These are phyloP conservation scores for Erythrobasidium yunnanense DNA, from an alignment of 768 basidiomycete species.

Conservation along the genomic window DNA sequence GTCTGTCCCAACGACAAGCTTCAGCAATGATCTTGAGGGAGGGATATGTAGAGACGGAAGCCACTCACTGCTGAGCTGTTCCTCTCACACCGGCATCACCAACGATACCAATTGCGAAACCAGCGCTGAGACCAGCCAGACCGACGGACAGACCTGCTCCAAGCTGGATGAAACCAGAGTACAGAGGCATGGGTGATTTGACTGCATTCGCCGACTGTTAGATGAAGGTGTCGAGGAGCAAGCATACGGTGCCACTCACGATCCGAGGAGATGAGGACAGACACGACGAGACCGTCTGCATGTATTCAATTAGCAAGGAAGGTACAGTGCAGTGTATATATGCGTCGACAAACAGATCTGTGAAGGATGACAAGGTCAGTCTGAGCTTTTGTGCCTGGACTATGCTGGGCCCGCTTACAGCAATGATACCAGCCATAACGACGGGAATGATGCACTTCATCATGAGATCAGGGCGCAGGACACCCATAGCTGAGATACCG, in stretches of 20 bases:
- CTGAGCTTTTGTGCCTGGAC: background rate
- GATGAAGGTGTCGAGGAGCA: background rate
- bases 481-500: slow-evolving; percentile 94
- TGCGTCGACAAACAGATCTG: slow-evolving; percentile 25
- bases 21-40: background rate
- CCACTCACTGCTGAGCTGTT: slow-evolving; percentile 88
- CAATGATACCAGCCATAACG: slow-evolving; percentile 99
- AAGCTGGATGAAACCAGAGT: slow-evolving; percentile 84
- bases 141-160: slow-evolving; percentile 88
- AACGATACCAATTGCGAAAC: slow-evolving; percentile 93
- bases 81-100: slow-evolving; percentile 98
- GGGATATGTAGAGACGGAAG: slow-evolving; percentile 49
- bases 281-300: slow-evolving; percentile 92
- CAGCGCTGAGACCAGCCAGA: slow-evolving; percentile 87
- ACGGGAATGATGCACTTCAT: slow-evolving; percentile 96
- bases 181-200: slow-evolving; percentile 57
- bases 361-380: background rate
- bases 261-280: slow-evolving; percentile 82
- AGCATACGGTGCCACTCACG: slow-evolving; percentile 62
- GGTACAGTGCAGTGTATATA: background rate
- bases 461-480: slow-evolving; percentile 86
- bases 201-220: background rate
- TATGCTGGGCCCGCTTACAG: slow-evolving; percentile 52
- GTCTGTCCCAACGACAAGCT: background rate
- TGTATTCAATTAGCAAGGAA: slow-evolving; percentile 10